Conservation (phyloP, 768 basidiomycete genomes). For the Exidia glandulosa region DNA sequence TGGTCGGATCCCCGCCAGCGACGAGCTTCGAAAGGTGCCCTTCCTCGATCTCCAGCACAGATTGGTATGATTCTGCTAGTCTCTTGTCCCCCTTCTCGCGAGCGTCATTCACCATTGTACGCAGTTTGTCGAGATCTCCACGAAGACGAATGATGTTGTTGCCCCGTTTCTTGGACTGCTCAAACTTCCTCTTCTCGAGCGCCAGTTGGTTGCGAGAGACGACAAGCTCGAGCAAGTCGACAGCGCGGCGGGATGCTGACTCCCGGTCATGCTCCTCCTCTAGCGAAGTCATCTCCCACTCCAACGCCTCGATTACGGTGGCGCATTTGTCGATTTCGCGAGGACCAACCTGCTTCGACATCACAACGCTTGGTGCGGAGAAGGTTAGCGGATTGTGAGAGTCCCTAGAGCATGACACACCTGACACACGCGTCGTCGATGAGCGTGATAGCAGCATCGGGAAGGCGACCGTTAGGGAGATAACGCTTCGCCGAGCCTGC, state of each 20-base stretch:
- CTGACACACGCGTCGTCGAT: constrained; percentile 88
- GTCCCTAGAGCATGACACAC: constrained; percentile 20
- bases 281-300: constrained; percentile 80
- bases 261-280: too few species aligned
- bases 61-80: too few species aligned
- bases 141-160: constrained; percentile 70
- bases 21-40: too few species aligned
- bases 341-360: constrained; percentile 88
- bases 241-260: too few species aligned
- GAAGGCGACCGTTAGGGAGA: constrained; percentile 65
- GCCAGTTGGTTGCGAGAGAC: constrained; percentile 53
- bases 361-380: constrained; percentile 57
- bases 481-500: constrained; percentile 91
- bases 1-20: too few species aligned
- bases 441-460: constrained; percentile 86
- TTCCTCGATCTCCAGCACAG: too few species aligned
- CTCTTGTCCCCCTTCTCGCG: too few species aligned
- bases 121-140: constrained; percentile 80
- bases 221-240: constrained; percentile 55
- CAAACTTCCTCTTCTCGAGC: constrained; percentile 73
- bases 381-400: constrained; percentile 3
- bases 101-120: constrained; percentile 89
- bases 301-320: constrained; percentile 89
- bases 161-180: constrained; percentile 71
- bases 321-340: constrained; percentile 90